These are phyloP conservation scores for Musa troglodytarum DNA, from an alignment of 176 grass and related monocot genomes.

Conservation along the genomic window DNA sequence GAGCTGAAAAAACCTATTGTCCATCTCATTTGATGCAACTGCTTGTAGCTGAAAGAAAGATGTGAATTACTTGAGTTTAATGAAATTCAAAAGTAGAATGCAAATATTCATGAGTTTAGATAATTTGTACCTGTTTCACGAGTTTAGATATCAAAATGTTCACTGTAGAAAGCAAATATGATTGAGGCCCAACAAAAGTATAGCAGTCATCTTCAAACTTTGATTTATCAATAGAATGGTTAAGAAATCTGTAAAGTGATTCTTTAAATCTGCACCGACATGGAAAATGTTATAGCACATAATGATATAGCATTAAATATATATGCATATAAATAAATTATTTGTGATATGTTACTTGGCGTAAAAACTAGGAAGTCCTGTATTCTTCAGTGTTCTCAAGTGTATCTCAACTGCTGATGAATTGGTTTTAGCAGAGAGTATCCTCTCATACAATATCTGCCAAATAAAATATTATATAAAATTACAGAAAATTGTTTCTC, in stretches of 20 bases:
- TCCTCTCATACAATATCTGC: conserved; percentile 88
- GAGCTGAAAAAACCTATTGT: conserved; percentile 87
- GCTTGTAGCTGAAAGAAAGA: conserved; percentile 68
- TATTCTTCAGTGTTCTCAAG: conserved; percentile 77
- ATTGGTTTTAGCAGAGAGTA: conserved; percentile 87
- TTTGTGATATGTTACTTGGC: conserved; percentile 44
- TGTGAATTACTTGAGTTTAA: neutral
- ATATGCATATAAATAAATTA: neutral
- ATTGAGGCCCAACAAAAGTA: conserved; percentile 82
- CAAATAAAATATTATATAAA: conserved; percentile 5
- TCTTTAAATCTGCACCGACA: conserved; percentile 60
- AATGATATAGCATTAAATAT: neutral
- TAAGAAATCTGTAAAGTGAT: conserved; percentile 75
- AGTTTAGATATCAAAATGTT: conserved; percentile 97
- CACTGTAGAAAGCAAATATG: conserved; percentile 92
- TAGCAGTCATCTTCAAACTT: conserved; percentile 97
- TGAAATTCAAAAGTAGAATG: neutral
- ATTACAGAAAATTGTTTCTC: too few species aligned
- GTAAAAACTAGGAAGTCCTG: conserved; percentile 62
- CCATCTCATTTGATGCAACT: conserved; percentile 86
- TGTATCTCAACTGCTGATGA: conserved; percentile 63
- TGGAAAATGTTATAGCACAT: neutral
- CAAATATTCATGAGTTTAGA: neutral
- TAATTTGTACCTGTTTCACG: conserved; percentile 61
- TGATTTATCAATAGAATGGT: conserved; percentile 76